These are phyloP conservation scores for Mariannaea sp. DNA, from an alignment of 2,329 filamentous ascomycete species.

Conservation along the genomic window DNA sequence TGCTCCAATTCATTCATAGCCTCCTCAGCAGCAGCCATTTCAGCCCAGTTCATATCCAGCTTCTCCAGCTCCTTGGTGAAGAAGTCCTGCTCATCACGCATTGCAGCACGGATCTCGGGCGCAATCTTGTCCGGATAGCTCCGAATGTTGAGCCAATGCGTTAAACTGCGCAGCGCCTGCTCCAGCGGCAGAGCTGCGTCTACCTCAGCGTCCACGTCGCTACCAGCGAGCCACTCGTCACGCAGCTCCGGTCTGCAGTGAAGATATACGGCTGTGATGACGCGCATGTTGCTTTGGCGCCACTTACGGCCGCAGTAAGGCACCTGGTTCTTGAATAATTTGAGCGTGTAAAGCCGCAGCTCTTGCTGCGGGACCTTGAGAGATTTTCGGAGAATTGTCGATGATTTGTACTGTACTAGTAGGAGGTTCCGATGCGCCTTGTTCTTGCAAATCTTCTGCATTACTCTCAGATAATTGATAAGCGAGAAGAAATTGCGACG, in stretches of 20 bases:
- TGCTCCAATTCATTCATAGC: conserved; percentile 43
- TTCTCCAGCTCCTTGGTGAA: conserved; percentile 78
- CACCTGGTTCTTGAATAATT: conserved; percentile 98
- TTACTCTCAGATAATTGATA: conserved; percentile 92
- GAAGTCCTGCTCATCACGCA: conserved; percentile 78
- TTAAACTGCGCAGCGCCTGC: conserved; percentile 84
- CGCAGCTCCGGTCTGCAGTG: conserved; percentile 90
- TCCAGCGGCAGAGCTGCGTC: conserved; percentile 92
- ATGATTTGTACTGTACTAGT: conserved; percentile 94
- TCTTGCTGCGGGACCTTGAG: conserved; percentile 88
- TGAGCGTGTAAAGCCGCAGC: conserved; percentile 90
- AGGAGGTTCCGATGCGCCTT: conserved; percentile 95
- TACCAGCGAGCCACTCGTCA: conserved; percentile 92
- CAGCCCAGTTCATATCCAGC: conserved; percentile 61
- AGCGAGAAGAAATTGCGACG: conserved; percentile 93
- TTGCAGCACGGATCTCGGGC: conserved; percentile 57
- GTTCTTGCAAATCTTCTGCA: conserved; percentile 96
- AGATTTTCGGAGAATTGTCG: conserved; percentile 87
- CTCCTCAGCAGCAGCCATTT: conserved; percentile 44
- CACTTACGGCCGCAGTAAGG: conserved; percentile 98
- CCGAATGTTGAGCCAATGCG: conserved; percentile 92
- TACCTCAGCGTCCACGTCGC: conserved; percentile 90
- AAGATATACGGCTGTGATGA: conserved; percentile 95
- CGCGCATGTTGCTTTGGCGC: conserved; percentile 97
- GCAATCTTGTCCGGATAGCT: conserved; percentile 81